Conservation (phyloP, 1,284 basidiomycete genomes). For the Sanghuangporus baumii region DNA sequence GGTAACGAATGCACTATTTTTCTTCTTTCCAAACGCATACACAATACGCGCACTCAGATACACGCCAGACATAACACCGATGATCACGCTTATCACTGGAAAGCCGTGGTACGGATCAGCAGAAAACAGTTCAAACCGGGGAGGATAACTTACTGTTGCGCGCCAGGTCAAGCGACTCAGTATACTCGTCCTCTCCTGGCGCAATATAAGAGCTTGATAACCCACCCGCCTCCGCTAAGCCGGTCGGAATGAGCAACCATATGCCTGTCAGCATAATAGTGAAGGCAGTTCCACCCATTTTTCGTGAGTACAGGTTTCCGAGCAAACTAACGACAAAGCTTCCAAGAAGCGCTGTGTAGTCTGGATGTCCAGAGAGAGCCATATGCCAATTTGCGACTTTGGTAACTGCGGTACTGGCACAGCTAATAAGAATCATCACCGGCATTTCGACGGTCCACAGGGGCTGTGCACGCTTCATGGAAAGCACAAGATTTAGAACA, state of each 20-base stretch:
- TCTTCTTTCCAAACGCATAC: slow-evolving; percentile 17
- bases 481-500: slow-evolving; percentile 69
- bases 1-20: slow-evolving; percentile 16
- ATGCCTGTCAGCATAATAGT: slow-evolving; percentile 88
- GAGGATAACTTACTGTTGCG: slow-evolving; percentile 13
- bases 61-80: slow-evolving; percentile 18
- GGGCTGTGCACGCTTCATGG: slow-evolving; percentile 75
- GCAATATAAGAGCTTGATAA: slow-evolving; percentile 14
- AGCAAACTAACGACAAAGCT: slow-evolving; percentile 80
- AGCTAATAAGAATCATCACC: slow-evolving; percentile 85
- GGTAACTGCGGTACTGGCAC: slow-evolving; percentile 71
- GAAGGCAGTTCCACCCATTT: slow-evolving; percentile 86
- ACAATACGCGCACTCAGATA: slow-evolving; percentile 16
- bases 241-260: slow-evolving; percentile 67
- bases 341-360: slow-evolving; percentile 81
- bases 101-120: neutral
- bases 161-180: slow-evolving; percentile 12
- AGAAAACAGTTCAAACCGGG: neutral
- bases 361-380: slow-evolving; percentile 44
- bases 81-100: slow-evolving; percentile 18
- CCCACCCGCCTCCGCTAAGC: slow-evolving; percentile 15
- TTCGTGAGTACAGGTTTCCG: slow-evolving; percentile 79
- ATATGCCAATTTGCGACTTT: slow-evolving; percentile 55
- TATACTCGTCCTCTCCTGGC: slow-evolving; percentile 17
- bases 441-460: slow-evolving; percentile 62